Conservation (phyloP, 768 basidiomycete species). For the Leccinum ochraceum region DNA sequence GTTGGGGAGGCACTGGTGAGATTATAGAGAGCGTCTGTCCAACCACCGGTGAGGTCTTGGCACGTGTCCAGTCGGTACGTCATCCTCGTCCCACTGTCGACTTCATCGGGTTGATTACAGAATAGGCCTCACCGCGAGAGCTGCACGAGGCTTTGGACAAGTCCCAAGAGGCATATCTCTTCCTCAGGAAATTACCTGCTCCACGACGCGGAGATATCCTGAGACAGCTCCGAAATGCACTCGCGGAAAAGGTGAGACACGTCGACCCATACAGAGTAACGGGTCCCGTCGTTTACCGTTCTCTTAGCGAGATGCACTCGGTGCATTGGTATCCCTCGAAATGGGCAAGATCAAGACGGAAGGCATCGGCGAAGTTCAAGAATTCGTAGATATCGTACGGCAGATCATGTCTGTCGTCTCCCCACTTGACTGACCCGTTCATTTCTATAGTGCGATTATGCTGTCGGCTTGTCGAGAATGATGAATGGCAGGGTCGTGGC, state of each 20-base stretch:
- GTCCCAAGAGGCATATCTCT: constrained; percentile 69
- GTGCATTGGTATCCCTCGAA: constrained; percentile 81
- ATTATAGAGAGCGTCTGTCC: constrained; percentile 74
- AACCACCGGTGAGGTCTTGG: constrained; percentile 84
- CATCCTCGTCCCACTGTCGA: not conserved
- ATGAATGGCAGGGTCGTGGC: constrained; percentile 90
- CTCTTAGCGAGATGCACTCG: constrained; percentile 69
- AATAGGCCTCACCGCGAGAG: constrained; percentile 70
- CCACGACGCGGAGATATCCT: constrained; percentile 88
- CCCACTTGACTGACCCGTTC: constrained; percentile 11
- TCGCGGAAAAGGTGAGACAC: constrained; percentile 66
- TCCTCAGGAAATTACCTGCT: constrained; percentile 78
- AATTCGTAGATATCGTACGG: constrained; percentile 90
- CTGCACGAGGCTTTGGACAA: constrained; percentile 66
- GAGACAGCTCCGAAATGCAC: constrained; percentile 81
- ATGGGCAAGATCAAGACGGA: constrained; percentile 93
- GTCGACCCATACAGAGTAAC: not conserved
- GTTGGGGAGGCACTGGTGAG: constrained; percentile 77
- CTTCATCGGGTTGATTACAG: constrained; percentile 13
- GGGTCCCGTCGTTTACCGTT: constrained; percentile 12
- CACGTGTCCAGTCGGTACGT: constrained; percentile 67
- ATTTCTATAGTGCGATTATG: constrained; percentile 79
- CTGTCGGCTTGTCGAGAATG: constrained; percentile 89
- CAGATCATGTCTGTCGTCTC: constrained; percentile 10
- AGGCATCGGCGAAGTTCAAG: constrained; percentile 91